phyloP scores from a whole-genome alignment of 805 yeast species.

The Wickerhamomyces bisporus region DNA sequence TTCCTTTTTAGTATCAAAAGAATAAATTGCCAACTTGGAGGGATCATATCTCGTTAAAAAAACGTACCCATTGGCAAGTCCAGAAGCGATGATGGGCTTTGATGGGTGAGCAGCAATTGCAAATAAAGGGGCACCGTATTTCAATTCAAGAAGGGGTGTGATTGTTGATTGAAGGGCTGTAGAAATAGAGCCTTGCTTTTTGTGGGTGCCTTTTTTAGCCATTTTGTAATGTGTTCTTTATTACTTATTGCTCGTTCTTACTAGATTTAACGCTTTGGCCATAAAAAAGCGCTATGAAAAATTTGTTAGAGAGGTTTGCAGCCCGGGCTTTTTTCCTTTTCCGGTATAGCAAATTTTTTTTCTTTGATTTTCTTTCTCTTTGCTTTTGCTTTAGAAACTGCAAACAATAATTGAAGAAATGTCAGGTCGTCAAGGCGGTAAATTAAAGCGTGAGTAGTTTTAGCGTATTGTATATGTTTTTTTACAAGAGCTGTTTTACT shows the following conservation, averaged over 20 bases:
- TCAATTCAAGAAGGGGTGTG: slow-evolving; percentile 31
- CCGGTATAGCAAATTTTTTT: no score
- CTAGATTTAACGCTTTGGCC: no score
- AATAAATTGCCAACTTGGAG: slow-evolving; percentile 34
- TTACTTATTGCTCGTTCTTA: no score
- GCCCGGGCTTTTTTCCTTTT: no score
- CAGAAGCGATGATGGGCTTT: slow-evolving; percentile 56
- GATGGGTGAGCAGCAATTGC: slow-evolving; percentile 75
- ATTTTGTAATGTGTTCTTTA: not conserved
- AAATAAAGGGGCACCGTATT: slow-evolving; percentile 62
- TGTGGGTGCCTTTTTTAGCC: slow-evolving; percentile 15
- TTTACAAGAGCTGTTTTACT: no score
- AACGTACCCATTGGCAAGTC: slow-evolving; percentile 80
- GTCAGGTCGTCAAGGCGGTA: slow-evolving; percentile 98
- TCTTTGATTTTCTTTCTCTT: not conserved
- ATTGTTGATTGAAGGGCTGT: slow-evolving; percentile 17
- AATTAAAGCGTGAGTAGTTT: slow-evolving; percentile 82
- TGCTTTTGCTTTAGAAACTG: not conserved
- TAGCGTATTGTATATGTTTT: no score
- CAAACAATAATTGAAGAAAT: slow-evolving; percentile 29
- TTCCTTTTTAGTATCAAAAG: slow-evolving; percentile 21
- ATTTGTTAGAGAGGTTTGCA: no score
- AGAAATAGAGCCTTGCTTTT: slow-evolving; percentile 10
- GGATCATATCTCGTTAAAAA: slow-evolving; percentile 55
- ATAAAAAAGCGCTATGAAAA: no score